Conservation (phyloP, 371 early-diverging fungal genomes). For the Mucor plumbeus region DNA sequence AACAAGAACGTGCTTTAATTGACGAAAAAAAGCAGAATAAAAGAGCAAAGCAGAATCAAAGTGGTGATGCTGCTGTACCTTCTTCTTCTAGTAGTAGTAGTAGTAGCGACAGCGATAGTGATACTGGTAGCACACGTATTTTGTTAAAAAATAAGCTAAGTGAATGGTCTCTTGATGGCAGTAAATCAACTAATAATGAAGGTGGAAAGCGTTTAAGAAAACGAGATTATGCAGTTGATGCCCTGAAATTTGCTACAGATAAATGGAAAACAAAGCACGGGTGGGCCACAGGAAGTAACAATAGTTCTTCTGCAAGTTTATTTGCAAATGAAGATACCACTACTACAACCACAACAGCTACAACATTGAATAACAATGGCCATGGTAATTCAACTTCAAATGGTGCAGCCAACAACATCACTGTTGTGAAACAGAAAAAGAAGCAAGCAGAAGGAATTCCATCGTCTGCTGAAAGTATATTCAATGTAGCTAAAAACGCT, state of each 20-base stretch:
- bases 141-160: constrained; percentile 30
- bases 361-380: not conserved
- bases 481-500: constrained; percentile 43
- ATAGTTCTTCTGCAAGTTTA: constrained; percentile 13
- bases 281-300: constrained; percentile 19
- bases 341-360: not conserved
- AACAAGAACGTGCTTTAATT: constrained; percentile 11
- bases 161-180: constrained; percentile 26
- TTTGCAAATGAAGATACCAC: not conserved
- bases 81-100: constrained; percentile 4
- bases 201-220: constrained; percentile 23
- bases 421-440: not conserved
- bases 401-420: not conserved
- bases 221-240: constrained; percentile 37
- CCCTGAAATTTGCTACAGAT: constrained; percentile 36
- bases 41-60: constrained; percentile 9
- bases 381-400: not conserved
- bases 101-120: constrained; percentile 28
- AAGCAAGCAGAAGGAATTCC: constrained; percentile 12
- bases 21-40: constrained; percentile 1
- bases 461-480: constrained; percentile 40
- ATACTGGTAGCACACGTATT: constrained; percentile 8
- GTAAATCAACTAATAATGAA: not conserved
- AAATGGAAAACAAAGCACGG: constrained; percentile 49
- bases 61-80: not conserved